phyloP scores from a whole-genome alignment of 441 rosid species.

The Metrosideros polymorpha region DNA sequence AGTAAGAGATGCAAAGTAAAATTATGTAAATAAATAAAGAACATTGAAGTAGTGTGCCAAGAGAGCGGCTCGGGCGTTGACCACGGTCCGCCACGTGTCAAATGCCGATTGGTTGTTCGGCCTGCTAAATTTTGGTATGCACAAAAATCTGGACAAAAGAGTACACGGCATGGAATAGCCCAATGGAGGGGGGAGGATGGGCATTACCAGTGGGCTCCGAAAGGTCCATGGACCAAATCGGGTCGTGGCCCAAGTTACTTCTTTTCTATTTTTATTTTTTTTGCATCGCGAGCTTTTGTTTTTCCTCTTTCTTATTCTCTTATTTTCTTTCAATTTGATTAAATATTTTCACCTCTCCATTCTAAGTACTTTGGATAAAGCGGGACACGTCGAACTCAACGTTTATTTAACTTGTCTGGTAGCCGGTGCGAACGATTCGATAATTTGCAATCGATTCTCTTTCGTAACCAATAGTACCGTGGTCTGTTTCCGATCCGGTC shows the following conservation, averaged over 20 bases:
- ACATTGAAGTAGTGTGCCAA: not conserved
- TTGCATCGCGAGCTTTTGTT: not conserved
- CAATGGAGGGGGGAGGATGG: not conserved
- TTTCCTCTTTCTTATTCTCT: not conserved
- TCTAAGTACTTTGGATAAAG: not conserved
- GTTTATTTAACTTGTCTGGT: not conserved
- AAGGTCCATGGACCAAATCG: not conserved
- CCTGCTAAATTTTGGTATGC: not conserved
- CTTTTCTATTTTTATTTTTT: not conserved
- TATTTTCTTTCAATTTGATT: not conserved
- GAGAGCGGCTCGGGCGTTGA: not conserved
- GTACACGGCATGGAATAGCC: not conserved
- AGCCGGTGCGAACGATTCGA: not conserved
- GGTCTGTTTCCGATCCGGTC: not conserved
- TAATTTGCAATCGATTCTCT: not conserved
- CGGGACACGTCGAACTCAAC: fast-evolving
- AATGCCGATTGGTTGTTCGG: not conserved
- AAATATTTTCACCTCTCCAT: fast-evolving
- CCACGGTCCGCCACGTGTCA: not conserved
- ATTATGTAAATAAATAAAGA: not conserved
- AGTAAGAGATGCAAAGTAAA: not conserved
- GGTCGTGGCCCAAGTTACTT: not conserved
- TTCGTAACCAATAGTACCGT: not conserved
- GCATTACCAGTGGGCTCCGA: not conserved
- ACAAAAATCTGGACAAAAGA: not conserved